Evolutionary conservation across 352 stramenopile species (phyloP).

Genomic region (Thraustochytrium sp.): DNA sequence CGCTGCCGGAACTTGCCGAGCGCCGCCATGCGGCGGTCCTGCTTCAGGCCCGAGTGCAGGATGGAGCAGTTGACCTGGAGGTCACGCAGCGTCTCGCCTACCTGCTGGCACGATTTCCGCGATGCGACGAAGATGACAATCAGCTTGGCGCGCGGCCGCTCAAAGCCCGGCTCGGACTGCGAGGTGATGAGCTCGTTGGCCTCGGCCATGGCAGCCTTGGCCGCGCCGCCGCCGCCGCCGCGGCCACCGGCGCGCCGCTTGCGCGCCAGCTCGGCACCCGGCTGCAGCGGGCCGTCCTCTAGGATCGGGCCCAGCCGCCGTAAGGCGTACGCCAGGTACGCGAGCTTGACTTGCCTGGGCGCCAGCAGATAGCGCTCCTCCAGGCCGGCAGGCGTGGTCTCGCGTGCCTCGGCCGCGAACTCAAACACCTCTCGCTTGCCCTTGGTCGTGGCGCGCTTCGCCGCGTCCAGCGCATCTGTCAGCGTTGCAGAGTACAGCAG

Average conservation of each 20-base stretch:
- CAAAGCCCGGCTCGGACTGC: neutral
- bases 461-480: slow-evolving; percentile 79
- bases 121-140: slow-evolving; percentile 96
- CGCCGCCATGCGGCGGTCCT: slow-evolving; percentile 83
- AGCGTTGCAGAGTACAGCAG: slow-evolving; percentile 96
- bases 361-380: slow-evolving; percentile 97
- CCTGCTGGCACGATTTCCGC: slow-evolving; percentile 85
- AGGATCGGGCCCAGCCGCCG: slow-evolving; percentile 55
- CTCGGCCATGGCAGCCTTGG: neutral
- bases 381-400: slow-evolving; percentile 59
- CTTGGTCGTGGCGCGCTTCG: slow-evolving; percentile 56
- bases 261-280: neutral
- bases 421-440: slow-evolving; percentile 54
- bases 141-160: slow-evolving; percentile 56
- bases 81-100: slow-evolving; percentile 86
- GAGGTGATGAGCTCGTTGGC: neutral
- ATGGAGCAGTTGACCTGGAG: slow-evolving; percentile 83
- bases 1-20: slow-evolving; percentile 95
- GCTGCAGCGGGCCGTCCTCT: neutral
- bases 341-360: slow-evolving; percentile 88
- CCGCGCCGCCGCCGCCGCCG: too few species aligned
- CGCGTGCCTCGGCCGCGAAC: slow-evolving; percentile 60
- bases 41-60: slow-evolving; percentile 90
- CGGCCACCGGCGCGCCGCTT: neutral
- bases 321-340: slow-evolving; percentile 85